Evolutionary conservation across 208 protist genomes (phyloP).

Genomic region (Leishmania braziliensis): DNA sequence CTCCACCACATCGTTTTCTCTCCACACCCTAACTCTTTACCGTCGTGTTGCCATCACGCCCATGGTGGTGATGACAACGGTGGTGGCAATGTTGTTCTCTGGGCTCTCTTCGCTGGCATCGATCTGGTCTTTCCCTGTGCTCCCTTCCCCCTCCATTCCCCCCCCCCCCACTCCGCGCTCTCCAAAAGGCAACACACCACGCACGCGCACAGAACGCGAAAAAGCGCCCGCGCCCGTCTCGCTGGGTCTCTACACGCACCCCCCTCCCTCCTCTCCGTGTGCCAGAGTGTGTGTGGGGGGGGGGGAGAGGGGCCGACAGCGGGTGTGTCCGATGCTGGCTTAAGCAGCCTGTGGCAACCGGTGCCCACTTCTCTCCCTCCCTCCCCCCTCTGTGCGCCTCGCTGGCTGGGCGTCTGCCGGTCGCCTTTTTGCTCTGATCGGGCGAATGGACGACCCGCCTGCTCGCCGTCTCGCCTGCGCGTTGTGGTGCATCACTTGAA

Average conservation of each 20-base stretch:
- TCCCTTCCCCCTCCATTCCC: neutral
- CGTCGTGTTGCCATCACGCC: neutral
- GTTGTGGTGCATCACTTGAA: too few relatives aligned
- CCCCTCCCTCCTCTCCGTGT: too few relatives aligned
- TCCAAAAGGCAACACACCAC: too few relatives aligned
- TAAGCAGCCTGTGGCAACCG: too few relatives aligned
- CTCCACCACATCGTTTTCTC: neutral
- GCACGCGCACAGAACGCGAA: too few relatives aligned
- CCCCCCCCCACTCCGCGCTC: neutral
- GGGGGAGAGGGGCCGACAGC: too few relatives aligned
- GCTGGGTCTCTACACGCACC: too few relatives aligned
- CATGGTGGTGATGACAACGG: neutral
- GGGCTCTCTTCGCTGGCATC: neutral
- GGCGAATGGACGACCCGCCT: neutral
- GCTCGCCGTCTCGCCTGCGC: neutral
- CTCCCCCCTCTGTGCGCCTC: neutral
- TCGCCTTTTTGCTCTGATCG: neutral
- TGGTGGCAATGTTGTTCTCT: neutral
- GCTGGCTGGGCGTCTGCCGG: neutral
- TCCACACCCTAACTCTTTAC: neutral
- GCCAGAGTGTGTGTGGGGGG: too few relatives aligned
- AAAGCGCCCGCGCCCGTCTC: too few relatives aligned
- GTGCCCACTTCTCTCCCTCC: too few relatives aligned
- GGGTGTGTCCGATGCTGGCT: too few relatives aligned
- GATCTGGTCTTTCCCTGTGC: neutral